These are phyloP conservation scores for Lomentospora prolificans DNA, from an alignment of 2,329 filamentous ascomycete species.

Conservation along the genomic window DNA sequence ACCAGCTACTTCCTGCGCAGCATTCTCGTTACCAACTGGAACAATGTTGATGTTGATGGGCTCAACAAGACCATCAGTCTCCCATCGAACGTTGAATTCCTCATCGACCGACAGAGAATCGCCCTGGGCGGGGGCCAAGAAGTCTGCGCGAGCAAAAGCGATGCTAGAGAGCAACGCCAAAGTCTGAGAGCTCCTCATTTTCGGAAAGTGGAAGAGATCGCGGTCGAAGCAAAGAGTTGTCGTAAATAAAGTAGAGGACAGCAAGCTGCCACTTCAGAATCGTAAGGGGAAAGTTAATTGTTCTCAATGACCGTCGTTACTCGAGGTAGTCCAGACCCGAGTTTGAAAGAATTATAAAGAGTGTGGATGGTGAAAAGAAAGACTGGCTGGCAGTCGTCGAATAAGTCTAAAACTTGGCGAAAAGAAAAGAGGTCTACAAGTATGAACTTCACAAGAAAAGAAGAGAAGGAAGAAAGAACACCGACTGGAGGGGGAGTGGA, in stretches of 20 bases:
- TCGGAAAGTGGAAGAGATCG: neutral
- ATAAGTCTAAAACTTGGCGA: neutral
- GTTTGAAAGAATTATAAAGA: slow-evolving; percentile 1
- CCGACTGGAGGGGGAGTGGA: neutral
- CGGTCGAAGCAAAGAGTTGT: neutral
- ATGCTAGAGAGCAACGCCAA: slow-evolving; percentile 8
- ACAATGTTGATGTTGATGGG: slow-evolving; percentile 3
- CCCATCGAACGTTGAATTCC: slow-evolving; percentile 2
- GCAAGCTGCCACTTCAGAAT: neutral
- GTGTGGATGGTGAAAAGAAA: neutral
- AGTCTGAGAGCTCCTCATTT: slow-evolving; percentile 7
- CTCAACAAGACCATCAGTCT: slow-evolving; percentile 4
- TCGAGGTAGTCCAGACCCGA: slow-evolving; percentile 8
- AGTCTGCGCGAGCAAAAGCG: slow-evolving; percentile 4
- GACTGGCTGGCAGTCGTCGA: slow-evolving; percentile 8
- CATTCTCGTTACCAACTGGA: slow-evolving; percentile 1
- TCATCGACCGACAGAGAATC: neutral
- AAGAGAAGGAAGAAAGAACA: neutral
- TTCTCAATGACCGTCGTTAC: neutral
- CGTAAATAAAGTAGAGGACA: neutral
- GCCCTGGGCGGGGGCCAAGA: neutral
- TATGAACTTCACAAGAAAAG: neutral
- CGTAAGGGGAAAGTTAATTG: neutral
- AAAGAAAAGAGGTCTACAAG: neutral
- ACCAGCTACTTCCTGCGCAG: slow-evolving; percentile 3